Percentiles rank a stretch among this genome's conserved stretches.
These are phyloP conservation scores for Pseudopithomyces maydicus DNA, from an alignment of 2,329 filamentous ascomycete species.

Conservation along the genomic window DNA sequence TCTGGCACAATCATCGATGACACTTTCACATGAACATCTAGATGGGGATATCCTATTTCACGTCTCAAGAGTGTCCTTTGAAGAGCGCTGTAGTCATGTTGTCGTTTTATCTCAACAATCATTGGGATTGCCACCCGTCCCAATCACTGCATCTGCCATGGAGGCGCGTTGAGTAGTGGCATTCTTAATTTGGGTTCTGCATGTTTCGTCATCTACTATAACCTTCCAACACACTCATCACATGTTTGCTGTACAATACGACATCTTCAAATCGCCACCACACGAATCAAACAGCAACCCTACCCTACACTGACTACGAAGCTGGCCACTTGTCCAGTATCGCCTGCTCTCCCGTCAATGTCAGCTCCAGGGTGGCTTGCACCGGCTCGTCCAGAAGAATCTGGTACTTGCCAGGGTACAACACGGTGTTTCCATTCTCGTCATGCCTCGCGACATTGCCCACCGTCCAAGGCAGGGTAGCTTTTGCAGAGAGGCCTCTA, in stretches of 20 bases:
- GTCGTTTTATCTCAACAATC: no score
- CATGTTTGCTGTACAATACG: no score
- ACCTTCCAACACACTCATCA: no score
- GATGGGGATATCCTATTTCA: no score
- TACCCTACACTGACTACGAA: neutral
- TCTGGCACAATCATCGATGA: conserved; percentile 48
- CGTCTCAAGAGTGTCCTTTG: no score
- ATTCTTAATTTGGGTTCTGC: no score
- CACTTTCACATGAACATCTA: conserved; percentile 23
- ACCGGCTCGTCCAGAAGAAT: conserved; percentile 28
- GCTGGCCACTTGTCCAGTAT: conserved; percentile 34
- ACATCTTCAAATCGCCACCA: no score
- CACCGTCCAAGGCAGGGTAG: conserved; percentile 53
- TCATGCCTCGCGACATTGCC: conserved; percentile 58
- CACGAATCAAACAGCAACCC: neutral
- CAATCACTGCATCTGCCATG: no score
- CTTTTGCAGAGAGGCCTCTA: conserved; percentile 39
- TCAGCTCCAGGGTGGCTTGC: conserved; percentile 24
- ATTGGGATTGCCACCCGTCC: no score
- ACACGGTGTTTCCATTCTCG: conserved; percentile 55
- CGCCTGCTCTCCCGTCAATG: conserved; percentile 26
- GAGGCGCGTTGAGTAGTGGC: no score
- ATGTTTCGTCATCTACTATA: no score
- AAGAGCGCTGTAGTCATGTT: no score
- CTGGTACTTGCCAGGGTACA: conserved; percentile 60